Evolutionary conservation across 2,329 filamentous ascomycete species (phyloP), one percentile per base, ranked within the genome.

Genomic region (Microcyclosporella mali): DNA sequence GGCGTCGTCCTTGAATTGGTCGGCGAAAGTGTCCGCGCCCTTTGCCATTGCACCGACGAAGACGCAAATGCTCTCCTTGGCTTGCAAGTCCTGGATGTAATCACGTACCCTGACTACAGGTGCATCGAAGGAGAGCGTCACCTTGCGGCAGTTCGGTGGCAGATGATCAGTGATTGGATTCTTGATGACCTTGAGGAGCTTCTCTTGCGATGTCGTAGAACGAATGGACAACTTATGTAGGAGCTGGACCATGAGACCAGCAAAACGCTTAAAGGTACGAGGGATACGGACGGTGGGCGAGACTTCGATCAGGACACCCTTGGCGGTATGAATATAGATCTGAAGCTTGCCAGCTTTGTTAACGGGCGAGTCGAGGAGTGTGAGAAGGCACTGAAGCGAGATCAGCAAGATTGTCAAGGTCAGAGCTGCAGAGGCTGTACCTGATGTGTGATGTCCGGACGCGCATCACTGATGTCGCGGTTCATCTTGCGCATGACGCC

Each of bases 401-500:
- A 45, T 56, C 48, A 53, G 43, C 41, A 40, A 40, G 47, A 48
- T 58, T 53, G 48, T 51, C 51, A 41, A 50, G 30, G 46, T 31
- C 39, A 41, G 29, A 43, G 40, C 48, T 41, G 41, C 31, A 29
- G 31, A 14, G 27, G 18, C 38, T 41, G 28, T 51, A 95, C 90
- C 87, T 97, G 92, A 66, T 98, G 92, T 34, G 92, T 95, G 61
- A 98, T 98, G 68, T 98, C 92, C 33, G 92, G 92, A 56, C 92
- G 82, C 47, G 92, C 92, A 69, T 98, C 92, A 66, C 89, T 95
- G 55, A 98, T 97, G 65, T 98, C 92, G 57, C 92, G 79, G 66
- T 94, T 94, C 90, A 97, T 97, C 75, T 97, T 98, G 61, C 92
- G 84, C 88, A 98, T 95, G 53, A 97, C 85, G 50, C 92, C 92